A percentile compares a stretch with the other conserved stretches of the same genome.
Evolutionary conservation across 2,329 filamentous ascomycete species (phyloP).

Genomic region (Xylariales sp.): DNA sequence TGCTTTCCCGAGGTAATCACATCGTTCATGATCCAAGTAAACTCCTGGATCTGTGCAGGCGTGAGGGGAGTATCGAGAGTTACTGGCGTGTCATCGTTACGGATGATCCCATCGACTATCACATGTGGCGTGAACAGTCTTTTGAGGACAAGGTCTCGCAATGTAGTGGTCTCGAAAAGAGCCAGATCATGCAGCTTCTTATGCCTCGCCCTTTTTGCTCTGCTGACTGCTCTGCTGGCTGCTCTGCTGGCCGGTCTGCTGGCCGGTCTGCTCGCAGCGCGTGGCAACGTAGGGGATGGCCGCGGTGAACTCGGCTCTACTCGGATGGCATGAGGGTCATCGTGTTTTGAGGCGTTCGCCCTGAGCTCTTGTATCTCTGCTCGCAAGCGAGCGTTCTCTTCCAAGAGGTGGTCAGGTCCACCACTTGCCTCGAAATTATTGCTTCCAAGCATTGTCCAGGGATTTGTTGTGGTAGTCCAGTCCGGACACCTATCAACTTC

Average conservation of each 20-base stretch:
- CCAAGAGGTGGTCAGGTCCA: slow-evolving; percentile 6
- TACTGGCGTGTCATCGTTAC: not conserved
- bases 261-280: not conserved
- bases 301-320: no score
- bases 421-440: not conserved
- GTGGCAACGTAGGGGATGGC: not conserved
- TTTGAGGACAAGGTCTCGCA: slow-evolving; percentile 11
- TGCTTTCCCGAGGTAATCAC: slow-evolving; percentile 6
- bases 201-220: not conserved
- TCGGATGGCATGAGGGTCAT: no score
- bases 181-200: slow-evolving; percentile 3
- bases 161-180: slow-evolving; percentile 7
- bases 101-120: slow-evolving; percentile 6
- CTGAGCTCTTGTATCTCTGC: slow-evolving; percentile 8
- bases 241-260: not conserved
- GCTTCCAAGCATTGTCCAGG: slow-evolving; percentile 6
- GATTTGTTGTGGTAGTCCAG: slow-evolving; percentile 8
- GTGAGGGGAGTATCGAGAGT: slow-evolving; percentile 11
- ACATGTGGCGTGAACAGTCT: slow-evolving; percentile 9
- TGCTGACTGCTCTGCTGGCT: not conserved
- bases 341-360: no score
- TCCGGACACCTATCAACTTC: not conserved
- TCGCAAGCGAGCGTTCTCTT: slow-evolving; percentile 8
- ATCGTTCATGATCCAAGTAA: slow-evolving; percentile 10
- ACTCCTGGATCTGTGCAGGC: slow-evolving; percentile 9